Base-by-base conservation (phyloP, 352 stramenopile genomes). In the Phytophthora syringae region DNA sequence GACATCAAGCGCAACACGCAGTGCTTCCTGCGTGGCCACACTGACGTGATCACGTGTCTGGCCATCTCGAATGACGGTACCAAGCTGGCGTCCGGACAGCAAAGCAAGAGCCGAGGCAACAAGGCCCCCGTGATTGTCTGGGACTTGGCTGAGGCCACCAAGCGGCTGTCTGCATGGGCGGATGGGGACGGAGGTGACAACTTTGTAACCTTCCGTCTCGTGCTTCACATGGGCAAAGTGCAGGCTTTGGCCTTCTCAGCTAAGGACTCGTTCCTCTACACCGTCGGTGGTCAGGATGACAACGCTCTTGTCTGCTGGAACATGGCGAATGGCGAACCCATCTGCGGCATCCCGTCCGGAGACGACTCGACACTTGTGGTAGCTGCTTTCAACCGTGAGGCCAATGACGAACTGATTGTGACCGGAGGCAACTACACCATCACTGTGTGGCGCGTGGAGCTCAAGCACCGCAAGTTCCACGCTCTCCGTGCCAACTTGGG, bases 231-330 rank as follows among this genome's bases (percentile, higher is more conserved):
- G 81, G 95, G 92, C 39, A 95, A 90, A 55, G 95, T 99, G 21
- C 93, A 98, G 69, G 84, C 88, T 47, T 67, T 99, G 52, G 80
- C 93, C 7, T 99, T 99, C 65, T 97, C 85, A 13, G 77, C 81
- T 1, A 72, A 88, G 60, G 89, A 94, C 55, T 84, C 79, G 36
- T 98, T 93, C 56, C 75, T 99, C 15, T 94, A 92, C 43, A 97
- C 94, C 7, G 77, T 99, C 18, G 97, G 97, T 24, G 96, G 96
- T 16, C 92, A 98, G 61, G 97, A 99, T 75, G 97, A 99, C 77
- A 99, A 99, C 72, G 90, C 94, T 32, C 81, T 99, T 36, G 96
- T 99, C 22, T 96, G 98, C 59, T 99, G 96, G 96, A 92, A 98
- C 72, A 92, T 98, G 66, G 60, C 75, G 32, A 94, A 69, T 1